Percentiles rank a stretch among this genome's conserved stretches.
Conservation (phyloP, 2,329 filamentous ascomycete genomes). For the Setomelanomma holmii region DNA sequence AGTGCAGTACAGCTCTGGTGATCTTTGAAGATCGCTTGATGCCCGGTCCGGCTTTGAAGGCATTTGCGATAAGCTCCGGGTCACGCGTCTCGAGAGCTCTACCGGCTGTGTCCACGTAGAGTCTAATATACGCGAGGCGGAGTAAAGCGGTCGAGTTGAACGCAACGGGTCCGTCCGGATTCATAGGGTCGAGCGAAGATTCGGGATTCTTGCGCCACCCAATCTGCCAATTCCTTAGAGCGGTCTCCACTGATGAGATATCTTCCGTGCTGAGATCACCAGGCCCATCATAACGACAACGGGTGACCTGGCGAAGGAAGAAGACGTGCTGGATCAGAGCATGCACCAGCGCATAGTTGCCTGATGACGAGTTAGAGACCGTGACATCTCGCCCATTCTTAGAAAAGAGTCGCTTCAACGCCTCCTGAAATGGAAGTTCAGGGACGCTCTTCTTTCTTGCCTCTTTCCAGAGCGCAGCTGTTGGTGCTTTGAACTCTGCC, state of each 20-base stretch:
- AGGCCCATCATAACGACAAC: slow-evolving; percentile 42
- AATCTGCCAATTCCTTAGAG: slow-evolving; percentile 52
- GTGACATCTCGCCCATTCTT: slow-evolving; percentile 42
- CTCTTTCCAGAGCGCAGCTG: slow-evolving; percentile 58
- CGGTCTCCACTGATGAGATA: slow-evolving; percentile 52
- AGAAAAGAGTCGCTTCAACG: slow-evolving; percentile 43
- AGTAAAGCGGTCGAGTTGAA: slow-evolving; percentile 70
- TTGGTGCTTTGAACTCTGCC: slow-evolving; percentile 63
- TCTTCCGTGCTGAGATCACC: slow-evolving; percentile 49
- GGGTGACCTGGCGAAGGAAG: slow-evolving; percentile 64
- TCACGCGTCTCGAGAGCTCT: slow-evolving; percentile 71
- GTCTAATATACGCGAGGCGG: slow-evolving; percentile 68
- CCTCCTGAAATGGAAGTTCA: slow-evolving; percentile 41
- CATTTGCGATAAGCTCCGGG: slow-evolving; percentile 65
- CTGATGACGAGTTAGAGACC: slow-evolving; percentile 48
- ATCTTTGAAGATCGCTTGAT: slow-evolving; percentile 66
- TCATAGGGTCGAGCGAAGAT: slow-evolving; percentile 57
- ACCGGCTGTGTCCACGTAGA: slow-evolving; percentile 71
- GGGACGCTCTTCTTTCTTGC: slow-evolving; percentile 30
- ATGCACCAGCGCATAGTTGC: slow-evolving; percentile 75
- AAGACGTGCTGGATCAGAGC: slow-evolving; percentile 76
- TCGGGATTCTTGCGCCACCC: slow-evolving; percentile 51
- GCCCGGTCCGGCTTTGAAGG: slow-evolving; percentile 65
- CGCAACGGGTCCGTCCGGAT: slow-evolving; percentile 66
- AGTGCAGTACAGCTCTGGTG: slow-evolving; percentile 70